These are phyloP conservation scores for Calonectria pteridis DNA, from an alignment of 2,329 filamentous ascomycete species.

Conservation along the genomic window DNA sequence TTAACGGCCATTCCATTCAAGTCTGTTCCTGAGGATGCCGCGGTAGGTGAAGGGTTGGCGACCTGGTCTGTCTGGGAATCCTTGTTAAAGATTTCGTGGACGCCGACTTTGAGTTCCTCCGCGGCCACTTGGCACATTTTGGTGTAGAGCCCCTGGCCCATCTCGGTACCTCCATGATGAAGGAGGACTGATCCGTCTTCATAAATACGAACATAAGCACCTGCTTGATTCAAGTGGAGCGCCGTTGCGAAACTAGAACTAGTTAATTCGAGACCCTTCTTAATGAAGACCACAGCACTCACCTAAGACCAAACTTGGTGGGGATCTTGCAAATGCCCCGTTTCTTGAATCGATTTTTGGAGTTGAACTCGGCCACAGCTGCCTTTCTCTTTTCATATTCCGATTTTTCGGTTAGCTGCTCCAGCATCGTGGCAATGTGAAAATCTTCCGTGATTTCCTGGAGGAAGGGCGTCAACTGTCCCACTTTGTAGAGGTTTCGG, in stretches of 20 bases:
- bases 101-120: constrained; percentile 81
- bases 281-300: background rate
- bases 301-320: constrained; percentile 91
- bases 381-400: constrained; percentile 18
- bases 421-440: constrained; percentile 14
- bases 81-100: constrained; percentile 82
- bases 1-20: constrained; percentile 91
- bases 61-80: constrained; percentile 94
- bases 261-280: background rate
- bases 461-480: constrained; percentile 18
- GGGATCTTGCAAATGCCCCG: constrained; percentile 83
- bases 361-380: constrained; percentile 73
- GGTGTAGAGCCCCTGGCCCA: constrained; percentile 93
- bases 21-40: constrained; percentile 88
- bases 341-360: constrained; percentile 88
- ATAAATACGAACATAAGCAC: constrained; percentile 91
- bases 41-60: constrained; percentile 87
- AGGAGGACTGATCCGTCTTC: constrained; percentile 90
- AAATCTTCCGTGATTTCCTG: constrained; percentile 25
- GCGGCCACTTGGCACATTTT: constrained; percentile 95
- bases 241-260: constrained; percentile 73
- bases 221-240: constrained; percentile 90
- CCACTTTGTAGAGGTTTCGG: constrained; percentile 18
- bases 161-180: constrained; percentile 91
- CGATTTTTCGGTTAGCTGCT: constrained; percentile 2